Base-by-base conservation (phyloP, 768 basidiomycete species). In the Lentinula aciculospora region DNA sequence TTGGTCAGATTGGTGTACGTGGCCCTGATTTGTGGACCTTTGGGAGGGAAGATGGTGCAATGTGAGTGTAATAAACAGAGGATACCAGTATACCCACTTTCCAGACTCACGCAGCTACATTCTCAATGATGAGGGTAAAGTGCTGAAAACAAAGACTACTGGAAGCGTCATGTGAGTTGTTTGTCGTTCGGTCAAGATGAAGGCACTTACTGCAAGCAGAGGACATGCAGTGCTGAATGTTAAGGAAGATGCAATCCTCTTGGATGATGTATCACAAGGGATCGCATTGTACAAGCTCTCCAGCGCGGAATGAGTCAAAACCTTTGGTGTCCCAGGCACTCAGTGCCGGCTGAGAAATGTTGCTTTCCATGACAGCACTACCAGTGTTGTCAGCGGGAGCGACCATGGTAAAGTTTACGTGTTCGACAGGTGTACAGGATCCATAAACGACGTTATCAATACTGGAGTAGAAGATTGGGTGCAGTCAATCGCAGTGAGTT, bases 351-450 rank as follows among this genome's bases (percentile, higher is more conserved):
- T 23, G 13, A 44, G 29, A 25, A 29, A 56, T 17, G 42, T 56
- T 5, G 40, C 40, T 10, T 56, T 56, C 25, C 40, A 28, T 19
- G 55, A 56, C 17, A 25, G 40, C 6, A 13, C 12, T 7, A 46
- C 3, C 19, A 46, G 9, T n/a, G 29, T 56, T n/a, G 17, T 56
- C 7, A 56, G 25, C 29, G 55, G 55, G 3, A 56, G 55, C 42
- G 44, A 56, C 27, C 55, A 56, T 40, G 55, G 55, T 13, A 34
- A n/a, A 3, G 31, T 56, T 10, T 56, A 56, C 28, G 28, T 45
- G 3, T 56, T 56, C 15, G 55, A 56, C 44, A 13, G 55, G 42
- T 15, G 55, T 13, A 56, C 51, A 13, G 51, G 51, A 8, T 2
- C 7, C n/a, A 17, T 53, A 9, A 8, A 3, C 32, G 51, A 53